Evolutionary conservation across 192 early-diverging fungal species (phyloP).

Genomic region (Rhizoclosmatium globosum): DNA sequence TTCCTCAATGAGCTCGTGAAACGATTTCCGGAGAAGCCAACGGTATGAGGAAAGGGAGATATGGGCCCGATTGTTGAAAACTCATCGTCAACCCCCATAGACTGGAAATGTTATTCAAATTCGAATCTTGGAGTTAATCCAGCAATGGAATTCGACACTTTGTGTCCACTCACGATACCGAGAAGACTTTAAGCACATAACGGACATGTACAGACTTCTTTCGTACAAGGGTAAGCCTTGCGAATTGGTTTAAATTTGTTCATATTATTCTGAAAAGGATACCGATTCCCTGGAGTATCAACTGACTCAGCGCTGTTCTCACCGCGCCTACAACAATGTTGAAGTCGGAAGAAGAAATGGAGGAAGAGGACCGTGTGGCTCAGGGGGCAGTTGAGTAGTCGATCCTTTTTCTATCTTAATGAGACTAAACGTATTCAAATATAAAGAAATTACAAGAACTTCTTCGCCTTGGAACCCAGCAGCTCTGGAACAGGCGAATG

Average conservation of each 20-base stretch:
- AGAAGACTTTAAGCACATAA: conserved; percentile 92
- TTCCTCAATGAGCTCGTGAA: conserved; percentile 96
- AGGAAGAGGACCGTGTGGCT: conserved; percentile 88
- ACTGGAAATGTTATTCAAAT: conserved; percentile 74
- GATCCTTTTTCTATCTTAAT: not conserved
- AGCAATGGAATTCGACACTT: conserved; percentile 93
- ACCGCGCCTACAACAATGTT: conserved; percentile 63
- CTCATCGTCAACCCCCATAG: conserved; percentile 22
- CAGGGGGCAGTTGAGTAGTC: conserved; percentile 73
- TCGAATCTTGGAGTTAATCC: conserved; percentile 90
- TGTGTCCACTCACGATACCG: conserved; percentile 89
- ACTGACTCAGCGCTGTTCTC: conserved; percentile 72
- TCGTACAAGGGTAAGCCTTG: conserved; percentile 78
- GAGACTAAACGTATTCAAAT: not conserved
- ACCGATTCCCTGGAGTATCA: conserved; percentile 75
- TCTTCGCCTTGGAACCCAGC: conserved; percentile 92
- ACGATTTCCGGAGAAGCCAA: conserved; percentile 90
- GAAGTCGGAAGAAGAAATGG: conserved; percentile 94
- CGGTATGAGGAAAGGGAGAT: conserved; percentile 52
- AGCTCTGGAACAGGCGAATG: conserved; percentile 94
- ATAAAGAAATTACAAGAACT: conserved; percentile 93
- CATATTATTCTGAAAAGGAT: conserved; percentile 57
- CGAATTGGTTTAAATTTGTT: not conserved
- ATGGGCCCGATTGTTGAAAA: too few relatives aligned
- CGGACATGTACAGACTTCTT: conserved; percentile 93